phyloP scores from a whole-genome alignment of 345 rosid genomes.

The Murraya paniculata region DNA sequence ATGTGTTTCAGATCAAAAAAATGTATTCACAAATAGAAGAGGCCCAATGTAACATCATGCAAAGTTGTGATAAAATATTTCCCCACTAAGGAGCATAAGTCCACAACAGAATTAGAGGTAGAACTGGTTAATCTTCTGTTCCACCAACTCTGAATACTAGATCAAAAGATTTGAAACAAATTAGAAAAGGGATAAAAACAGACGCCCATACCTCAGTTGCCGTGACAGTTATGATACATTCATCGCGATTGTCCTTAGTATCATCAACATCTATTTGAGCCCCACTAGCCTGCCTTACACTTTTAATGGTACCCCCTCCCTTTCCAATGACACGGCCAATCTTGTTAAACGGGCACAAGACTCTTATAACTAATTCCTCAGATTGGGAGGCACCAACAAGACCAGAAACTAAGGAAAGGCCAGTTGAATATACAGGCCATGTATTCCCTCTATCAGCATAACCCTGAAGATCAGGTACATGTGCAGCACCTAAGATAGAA shows the following conservation, averaged over 20 bases:
- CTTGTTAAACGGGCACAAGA: constrained; percentile 71
- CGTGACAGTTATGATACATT: constrained; percentile 64
- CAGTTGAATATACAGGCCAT: constrained; percentile 72
- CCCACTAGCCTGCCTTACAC: constrained; percentile 87
- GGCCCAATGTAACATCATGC: not conserved
- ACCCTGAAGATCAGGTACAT: constrained; percentile 62
- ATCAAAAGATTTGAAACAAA: not conserved
- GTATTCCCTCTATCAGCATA: constrained; percentile 61
- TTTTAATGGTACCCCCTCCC: constrained; percentile 88
- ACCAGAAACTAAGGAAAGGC: constrained; percentile 64
- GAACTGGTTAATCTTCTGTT: not conserved
- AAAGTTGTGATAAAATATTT: not conserved
- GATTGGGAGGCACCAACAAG: constrained; percentile 48
- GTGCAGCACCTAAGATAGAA: constrained; percentile 56
- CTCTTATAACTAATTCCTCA: constrained; percentile 64
- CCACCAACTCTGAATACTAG: not conserved
- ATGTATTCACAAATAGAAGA: not conserved
- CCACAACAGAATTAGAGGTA: not conserved
- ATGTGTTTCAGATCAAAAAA: not conserved
- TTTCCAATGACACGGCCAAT: constrained; percentile 98
- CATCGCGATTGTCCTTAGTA: constrained; percentile 58
- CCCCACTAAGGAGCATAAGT: not conserved
- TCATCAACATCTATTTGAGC: constrained; percentile 89
- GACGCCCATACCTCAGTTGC: constrained; percentile 56
- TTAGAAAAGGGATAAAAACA: not conserved